phyloP scores from a whole-genome alignment of 345 rosid genomes.

The Eucalyptus coolabah region DNA sequence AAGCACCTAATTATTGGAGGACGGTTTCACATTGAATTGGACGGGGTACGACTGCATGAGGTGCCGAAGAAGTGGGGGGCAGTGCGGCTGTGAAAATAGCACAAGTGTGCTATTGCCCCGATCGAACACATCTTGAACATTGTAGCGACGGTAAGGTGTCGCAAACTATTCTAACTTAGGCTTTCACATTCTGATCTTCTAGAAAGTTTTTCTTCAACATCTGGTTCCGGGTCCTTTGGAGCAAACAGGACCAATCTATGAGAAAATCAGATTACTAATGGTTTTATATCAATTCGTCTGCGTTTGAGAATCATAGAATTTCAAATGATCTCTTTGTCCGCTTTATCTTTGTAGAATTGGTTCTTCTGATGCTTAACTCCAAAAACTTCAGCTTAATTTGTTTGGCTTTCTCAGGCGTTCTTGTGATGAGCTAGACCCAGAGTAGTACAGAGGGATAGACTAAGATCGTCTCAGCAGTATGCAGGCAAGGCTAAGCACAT shows the following conservation, averaged over 20 bases:
- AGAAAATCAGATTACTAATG: neutral
- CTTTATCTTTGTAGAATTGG: neutral
- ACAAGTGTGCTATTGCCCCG: conserved; percentile 1
- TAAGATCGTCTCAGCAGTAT: too few species aligned
- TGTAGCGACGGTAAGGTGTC: neutral
- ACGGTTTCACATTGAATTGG: conserved; percentile 12
- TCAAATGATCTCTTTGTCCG: neutral
- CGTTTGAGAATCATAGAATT: neutral
- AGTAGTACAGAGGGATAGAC: too few species aligned
- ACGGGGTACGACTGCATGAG: neutral
- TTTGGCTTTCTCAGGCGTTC: neutral
- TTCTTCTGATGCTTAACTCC: neutral
- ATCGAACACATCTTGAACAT: neutral
- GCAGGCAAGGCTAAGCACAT: too few species aligned
- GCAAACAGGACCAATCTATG: neutral
- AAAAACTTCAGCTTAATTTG: neutral
- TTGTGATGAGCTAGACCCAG: too few species aligned
- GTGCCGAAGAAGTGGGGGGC: conserved; percentile 6
- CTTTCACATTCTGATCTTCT: neutral
- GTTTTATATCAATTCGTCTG: neutral
- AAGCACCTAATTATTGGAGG: neutral
- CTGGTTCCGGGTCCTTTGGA: accelerated
- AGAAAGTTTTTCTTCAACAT: neutral
- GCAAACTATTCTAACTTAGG: neutral
- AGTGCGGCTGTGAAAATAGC: conserved; percentile 6